A percentile compares a stretch with the other conserved stretches of the same genome.
Conservation (phyloP, 148 eudicot species). For the Vaccinium corymbosum region DNA sequence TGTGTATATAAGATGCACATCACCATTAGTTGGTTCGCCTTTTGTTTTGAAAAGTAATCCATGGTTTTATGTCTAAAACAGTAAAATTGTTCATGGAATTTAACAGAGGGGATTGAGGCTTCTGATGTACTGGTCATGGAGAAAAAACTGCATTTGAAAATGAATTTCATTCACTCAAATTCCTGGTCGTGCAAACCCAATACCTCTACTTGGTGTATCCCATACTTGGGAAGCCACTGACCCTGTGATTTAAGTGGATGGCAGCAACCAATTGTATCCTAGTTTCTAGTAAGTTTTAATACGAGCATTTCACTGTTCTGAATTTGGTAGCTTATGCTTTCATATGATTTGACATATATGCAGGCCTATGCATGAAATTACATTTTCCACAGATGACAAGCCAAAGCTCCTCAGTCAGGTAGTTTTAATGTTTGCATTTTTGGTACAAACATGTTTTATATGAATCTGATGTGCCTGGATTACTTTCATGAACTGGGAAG, state of each 20-base stretch:
- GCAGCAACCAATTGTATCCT: neutral
- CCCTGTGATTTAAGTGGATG: neutral
- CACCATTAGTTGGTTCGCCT: neutral
- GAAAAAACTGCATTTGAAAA: neutral
- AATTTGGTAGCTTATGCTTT: slow-evolving; percentile 16
- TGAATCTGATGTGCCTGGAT: neutral
- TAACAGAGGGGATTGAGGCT: neutral
- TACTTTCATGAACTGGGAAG: neutral
- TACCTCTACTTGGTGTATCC: neutral
- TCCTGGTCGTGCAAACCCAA: neutral
- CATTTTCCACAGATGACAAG: slow-evolving; percentile 83
- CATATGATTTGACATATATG: slow-evolving; percentile 24
- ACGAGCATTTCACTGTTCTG: neutral
- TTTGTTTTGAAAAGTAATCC: neutral
- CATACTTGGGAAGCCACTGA: neutral
- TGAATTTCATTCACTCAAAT: neutral
- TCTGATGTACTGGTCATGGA: neutral
- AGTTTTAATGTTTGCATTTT: slow-evolving; percentile 20
- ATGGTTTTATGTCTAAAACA: neutral
- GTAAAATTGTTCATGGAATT: neutral
- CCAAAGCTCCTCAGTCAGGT: slow-evolving; percentile 90
- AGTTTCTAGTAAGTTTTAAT: neutral
- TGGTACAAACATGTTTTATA: neutral
- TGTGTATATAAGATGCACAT: neutral
- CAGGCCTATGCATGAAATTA: slow-evolving; percentile 89